Evolutionary conservation across 768 basidiomycete species (phyloP).

Genomic region (Cyclocybe cylindracea): DNA sequence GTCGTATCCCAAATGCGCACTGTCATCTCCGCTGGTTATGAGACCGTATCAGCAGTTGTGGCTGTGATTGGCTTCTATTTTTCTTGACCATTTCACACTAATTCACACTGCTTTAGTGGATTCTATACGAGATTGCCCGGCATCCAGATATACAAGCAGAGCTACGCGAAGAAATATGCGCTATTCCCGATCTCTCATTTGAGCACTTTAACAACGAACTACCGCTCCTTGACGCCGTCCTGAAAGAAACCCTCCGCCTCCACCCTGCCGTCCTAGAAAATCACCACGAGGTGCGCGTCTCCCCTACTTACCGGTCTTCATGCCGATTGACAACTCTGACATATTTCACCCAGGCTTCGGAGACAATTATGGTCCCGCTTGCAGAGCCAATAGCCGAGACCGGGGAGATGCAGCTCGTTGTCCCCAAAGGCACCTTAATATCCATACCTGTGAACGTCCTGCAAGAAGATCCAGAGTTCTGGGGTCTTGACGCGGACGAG

Average conservation of each 20-base stretch:
- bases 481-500: slow-evolving; percentile 59
- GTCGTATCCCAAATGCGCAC: slow-evolving; percentile 64
- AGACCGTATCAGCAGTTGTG: slow-evolving; percentile 47
- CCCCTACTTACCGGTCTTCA: slow-evolving; percentile 4
- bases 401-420: slow-evolving; percentile 39
- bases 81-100: slow-evolving; percentile 5
- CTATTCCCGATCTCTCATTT: slow-evolving; percentile 47
- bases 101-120: slow-evolving; percentile 46
- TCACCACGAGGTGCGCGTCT: slow-evolving; percentile 52
- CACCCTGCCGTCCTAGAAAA: slow-evolving; percentile 67
- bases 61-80: slow-evolving; percentile 33
- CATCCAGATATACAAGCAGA: slow-evolving; percentile 52
- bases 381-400: slow-evolving; percentile 50
- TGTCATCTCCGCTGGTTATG: slow-evolving; percentile 62
- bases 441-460: slow-evolving; percentile 59
- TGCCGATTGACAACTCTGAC: not conserved
- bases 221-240: slow-evolving; percentile 59
- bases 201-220: slow-evolving; percentile 50
- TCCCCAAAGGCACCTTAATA: slow-evolving; percentile 59
- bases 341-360: slow-evolving; percentile 38
- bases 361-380: slow-evolving; percentile 56
- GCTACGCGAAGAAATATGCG: slow-evolving; percentile 55
- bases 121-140: slow-evolving; percentile 60
- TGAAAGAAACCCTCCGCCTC: slow-evolving; percentile 63
- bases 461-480: slow-evolving; percentile 50